These are phyloP conservation scores for Podaxis sp. DNA, from an alignment of 768 basidiomycete genomes.

Conservation along the genomic window DNA sequence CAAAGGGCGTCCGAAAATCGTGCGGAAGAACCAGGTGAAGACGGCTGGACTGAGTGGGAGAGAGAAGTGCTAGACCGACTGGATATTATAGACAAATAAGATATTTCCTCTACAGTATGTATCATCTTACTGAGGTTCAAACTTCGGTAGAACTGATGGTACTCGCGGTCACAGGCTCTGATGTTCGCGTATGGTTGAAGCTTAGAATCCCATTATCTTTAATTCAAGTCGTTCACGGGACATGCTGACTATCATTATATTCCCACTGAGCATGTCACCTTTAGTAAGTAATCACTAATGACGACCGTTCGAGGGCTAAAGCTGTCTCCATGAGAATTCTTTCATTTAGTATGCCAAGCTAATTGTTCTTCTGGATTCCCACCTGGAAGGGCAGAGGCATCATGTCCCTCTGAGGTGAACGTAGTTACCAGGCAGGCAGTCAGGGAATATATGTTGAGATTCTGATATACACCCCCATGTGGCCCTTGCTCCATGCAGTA, in stretches of 20 bases:
- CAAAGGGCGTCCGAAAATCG: slow-evolving; percentile 50
- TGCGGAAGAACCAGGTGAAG: slow-evolving; percentile 54
- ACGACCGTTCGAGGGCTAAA: background rate
- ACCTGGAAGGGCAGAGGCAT: background rate
- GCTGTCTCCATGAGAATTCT: background rate
- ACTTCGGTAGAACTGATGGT: slow-evolving; percentile 11
- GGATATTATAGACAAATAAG: slow-evolving; percentile 46
- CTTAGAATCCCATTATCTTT: background rate
- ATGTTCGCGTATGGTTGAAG: background rate
- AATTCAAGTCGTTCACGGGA: slow-evolving; percentile 2
- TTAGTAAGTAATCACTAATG: background rate
- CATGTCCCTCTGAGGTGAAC: background rate
- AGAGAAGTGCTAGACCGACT: slow-evolving; percentile 67
- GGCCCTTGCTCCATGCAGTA: background rate
- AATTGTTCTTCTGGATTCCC: background rate
- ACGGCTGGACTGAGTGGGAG: slow-evolving; percentile 83
- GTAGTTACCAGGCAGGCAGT: background rate
- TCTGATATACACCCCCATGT: background rate
- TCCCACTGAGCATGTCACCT: background rate
- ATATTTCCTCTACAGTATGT: background rate
- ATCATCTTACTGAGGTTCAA: background rate
- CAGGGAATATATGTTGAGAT: background rate
- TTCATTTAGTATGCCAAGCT: background rate
- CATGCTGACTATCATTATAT: background rate
- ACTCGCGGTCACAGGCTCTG: slow-evolving; percentile 3